Evolutionary conservation across 306 rosid genomes (phyloP), one percentile per base, ranked within the genome.

Genomic region (Delonix regia): DNA sequence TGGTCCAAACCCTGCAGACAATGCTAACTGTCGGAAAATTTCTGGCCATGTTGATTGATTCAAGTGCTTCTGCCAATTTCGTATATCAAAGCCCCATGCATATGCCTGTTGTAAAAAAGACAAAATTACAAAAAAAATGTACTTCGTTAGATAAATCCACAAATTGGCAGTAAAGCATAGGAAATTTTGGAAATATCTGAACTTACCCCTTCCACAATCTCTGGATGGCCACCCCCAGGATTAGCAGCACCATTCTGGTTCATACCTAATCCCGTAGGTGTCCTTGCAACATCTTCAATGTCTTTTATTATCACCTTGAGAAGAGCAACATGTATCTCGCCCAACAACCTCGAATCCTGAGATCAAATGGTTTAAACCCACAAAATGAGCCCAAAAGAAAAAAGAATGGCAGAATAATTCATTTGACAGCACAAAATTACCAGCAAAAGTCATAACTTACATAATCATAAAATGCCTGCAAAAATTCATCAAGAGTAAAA

Each of bases 201-300:
- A 71, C 70, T 87, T 88, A 96, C 99, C 88, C 99, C 99, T 90
- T 91, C 99, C 60, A 96, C 98, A 83, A 96, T 91, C 78, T 96
- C 94, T 36, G 94, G 98, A 85, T 96, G 99, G 59, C 99, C 99
- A 70, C 97, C 99, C 59, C 96, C 98, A 77, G 96, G 91, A 83
- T 93, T 89, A 80, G 97, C 97, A 79, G 91, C 91, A 74, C 97
- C 97, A 73, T 90, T 93, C 81, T 95, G 99, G 84, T 86, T 93
- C 69, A 83, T 27, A 73, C 98, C 98, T 64, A 95, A 78, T 76
- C 98, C 99, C 61, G 89, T 75, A 59, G 98, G 99, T 65, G 97
- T 93, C 85, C 99, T 90, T 55, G 99, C 97, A 86, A 96, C 99
- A 89, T 96, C 98, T 86, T 93, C 99, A 55, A 96, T 93, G 82